Percentiles rank a stretch among this genome's conserved stretches.
These are phyloP conservation scores for Thelonectria olida DNA, from an alignment of 2,329 filamentous ascomycete species.

Conservation along the genomic window DNA sequence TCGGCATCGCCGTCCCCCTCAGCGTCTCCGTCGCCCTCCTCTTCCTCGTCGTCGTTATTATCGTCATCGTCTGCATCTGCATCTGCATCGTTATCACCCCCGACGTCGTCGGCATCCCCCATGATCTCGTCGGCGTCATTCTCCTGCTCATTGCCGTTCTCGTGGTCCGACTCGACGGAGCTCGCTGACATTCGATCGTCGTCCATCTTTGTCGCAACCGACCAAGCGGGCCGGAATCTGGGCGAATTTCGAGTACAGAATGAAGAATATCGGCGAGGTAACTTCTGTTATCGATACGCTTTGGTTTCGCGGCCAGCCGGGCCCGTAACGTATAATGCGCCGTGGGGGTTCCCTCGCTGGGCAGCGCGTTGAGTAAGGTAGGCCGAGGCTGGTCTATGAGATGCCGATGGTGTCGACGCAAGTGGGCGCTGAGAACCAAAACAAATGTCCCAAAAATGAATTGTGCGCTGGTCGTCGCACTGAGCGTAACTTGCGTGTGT, in stretches of 20 bases:
- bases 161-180: constrained; percentile 43
- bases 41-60: constrained; percentile 49
- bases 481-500: background rate
- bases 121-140: constrained; percentile 66
- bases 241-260: background rate
- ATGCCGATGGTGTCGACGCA: too few relatives aligned
- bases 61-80: constrained; percentile 47
- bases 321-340: background rate
- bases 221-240: background rate
- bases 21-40: constrained; percentile 47
- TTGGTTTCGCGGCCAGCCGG: background rate
- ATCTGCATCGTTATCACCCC: constrained; percentile 48
- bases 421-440: background rate
- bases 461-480: too few relatives aligned
- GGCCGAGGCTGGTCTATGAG: background rate
- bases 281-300: background rate
- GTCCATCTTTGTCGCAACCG: constrained; percentile 26
- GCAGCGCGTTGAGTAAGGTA: background rate
- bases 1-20: constrained; percentile 51
- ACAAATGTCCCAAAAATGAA: too few relatives aligned
- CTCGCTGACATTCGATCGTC: constrained; percentile 38
- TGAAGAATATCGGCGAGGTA: background rate
- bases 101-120: constrained; percentile 58
- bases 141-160: constrained; percentile 41
- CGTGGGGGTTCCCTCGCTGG: background rate